phyloP scores from a whole-genome alignment of 495 filamentous ascomycete genomes.

The Penicillium riverlandense region DNA sequence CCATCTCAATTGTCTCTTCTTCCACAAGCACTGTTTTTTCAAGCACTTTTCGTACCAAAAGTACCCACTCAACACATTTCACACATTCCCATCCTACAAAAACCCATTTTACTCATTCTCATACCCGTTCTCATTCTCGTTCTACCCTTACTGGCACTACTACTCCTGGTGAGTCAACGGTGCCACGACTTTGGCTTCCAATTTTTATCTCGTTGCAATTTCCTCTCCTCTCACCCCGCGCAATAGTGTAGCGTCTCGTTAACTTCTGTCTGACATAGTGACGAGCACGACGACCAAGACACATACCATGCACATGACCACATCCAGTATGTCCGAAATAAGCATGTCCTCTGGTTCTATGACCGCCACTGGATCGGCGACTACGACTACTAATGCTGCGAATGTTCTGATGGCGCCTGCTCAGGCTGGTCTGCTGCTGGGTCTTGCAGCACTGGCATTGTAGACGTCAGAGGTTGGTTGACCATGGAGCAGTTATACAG shows the following conservation, averaged over 20 bases:
- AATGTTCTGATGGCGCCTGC: conserved; percentile 20
- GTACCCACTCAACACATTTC: background rate
- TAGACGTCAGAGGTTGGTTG: background rate
- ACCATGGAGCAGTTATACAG: background rate
- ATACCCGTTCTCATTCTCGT: background rate
- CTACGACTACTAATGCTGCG: conserved; percentile 14
- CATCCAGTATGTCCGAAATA: conserved; percentile 7
- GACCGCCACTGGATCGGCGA: conserved; percentile 8
- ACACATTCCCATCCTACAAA: background rate
- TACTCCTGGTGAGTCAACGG: conserved; percentile 13
- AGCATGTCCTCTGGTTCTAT: conserved; percentile 9
- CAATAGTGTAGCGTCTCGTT: background rate
- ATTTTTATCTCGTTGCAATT: background rate
- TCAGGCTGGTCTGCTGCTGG: conserved; percentile 17
- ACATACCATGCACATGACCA: conserved; percentile 5
- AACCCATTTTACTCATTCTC: conserved; percentile 1
- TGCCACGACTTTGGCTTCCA: conserved; percentile 7
- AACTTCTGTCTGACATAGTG: background rate
- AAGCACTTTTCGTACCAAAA: background rate
- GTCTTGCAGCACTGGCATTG: conserved; percentile 14
- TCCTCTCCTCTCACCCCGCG: background rate
- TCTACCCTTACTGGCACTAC: conserved; percentile 2
- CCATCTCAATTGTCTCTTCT: background rate
- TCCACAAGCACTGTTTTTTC: background rate
- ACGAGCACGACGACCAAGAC: background rate